Conservation (phyloP, 2,329 filamentous ascomycete genomes). For the Paecilomyces dactylethromorphus region DNA sequence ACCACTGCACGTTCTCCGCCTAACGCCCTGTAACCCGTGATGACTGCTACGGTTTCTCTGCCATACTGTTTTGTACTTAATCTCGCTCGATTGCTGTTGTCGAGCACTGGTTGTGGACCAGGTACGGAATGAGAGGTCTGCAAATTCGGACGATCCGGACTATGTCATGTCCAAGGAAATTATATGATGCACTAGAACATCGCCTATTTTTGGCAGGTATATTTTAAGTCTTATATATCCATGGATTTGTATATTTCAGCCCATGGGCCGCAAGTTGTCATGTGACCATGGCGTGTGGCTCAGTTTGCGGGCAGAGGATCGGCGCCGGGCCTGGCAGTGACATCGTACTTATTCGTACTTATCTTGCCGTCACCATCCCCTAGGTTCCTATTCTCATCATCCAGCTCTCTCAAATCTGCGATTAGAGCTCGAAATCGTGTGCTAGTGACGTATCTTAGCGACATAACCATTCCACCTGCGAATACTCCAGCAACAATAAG, state of each 20-base stretch:
- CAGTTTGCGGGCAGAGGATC: not conserved
- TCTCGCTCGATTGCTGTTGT: not conserved
- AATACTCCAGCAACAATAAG: not conserved
- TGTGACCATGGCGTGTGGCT: not conserved
- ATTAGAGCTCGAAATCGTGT: not conserved
- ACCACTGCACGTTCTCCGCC: conserved; percentile 1
- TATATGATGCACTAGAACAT: too few relatives aligned
- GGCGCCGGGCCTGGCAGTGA: not conserved
- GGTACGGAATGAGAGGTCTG: not conserved
- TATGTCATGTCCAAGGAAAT: not conserved
- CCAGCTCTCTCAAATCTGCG: not conserved
- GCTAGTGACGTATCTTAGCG: not conserved
- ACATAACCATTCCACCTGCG: not conserved
- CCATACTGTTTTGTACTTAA: conserved; percentile 5
- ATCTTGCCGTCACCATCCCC: conserved; percentile 4
- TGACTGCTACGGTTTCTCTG: conserved; percentile 5
- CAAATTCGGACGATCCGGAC: not conserved
- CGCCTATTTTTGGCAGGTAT: not conserved
- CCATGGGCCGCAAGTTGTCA: not conserved
- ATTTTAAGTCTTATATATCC: not conserved
- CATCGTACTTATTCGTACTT: not conserved
- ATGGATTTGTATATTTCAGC: not conserved
- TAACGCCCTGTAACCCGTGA: conserved; percentile 3
- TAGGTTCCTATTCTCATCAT: not conserved
- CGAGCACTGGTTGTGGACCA: not conserved